A percentile compares a stretch with the other conserved stretches of the same genome.
phyloP scores from a whole-genome alignment of 2,329 filamentous ascomycete genomes.

The Leptographium wingfieldii region DNA sequence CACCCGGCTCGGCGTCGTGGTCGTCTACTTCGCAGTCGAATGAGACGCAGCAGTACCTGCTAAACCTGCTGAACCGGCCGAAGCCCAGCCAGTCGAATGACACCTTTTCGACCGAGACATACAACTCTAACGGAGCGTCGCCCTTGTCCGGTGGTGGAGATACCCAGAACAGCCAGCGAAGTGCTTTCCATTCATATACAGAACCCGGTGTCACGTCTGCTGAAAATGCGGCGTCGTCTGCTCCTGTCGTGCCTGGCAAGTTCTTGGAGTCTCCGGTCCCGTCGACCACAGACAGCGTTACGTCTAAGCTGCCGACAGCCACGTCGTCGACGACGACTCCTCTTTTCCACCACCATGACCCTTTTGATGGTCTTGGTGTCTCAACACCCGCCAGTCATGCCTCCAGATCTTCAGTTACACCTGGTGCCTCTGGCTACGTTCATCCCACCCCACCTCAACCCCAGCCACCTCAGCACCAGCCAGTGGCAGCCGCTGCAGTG shows the following conservation, averaged over 20 bases:
- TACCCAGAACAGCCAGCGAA: conserved; percentile 15
- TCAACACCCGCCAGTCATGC: conserved; percentile 29
- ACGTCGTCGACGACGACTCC: conserved; percentile 14
- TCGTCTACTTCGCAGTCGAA: conserved; percentile 40
- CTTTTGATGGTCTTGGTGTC: conserved; percentile 27
- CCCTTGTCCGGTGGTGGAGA: conserved; percentile 28
- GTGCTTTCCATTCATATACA: not conserved
- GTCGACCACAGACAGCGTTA: not conserved
- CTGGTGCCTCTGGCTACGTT: conserved; percentile 17
- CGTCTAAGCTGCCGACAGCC: conserved; percentile 12
- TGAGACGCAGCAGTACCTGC: conserved; percentile 72
- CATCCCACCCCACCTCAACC: conserved; percentile 16
- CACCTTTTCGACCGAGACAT: conserved; percentile 24
- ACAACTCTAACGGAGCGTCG: conserved; percentile 30
- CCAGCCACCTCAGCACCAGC: conserved; percentile 16
- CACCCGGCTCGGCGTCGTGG: conserved; percentile 23
- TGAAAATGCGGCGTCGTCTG: not conserved
- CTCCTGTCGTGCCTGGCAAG: not conserved
- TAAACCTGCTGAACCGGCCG: conserved; percentile 60
- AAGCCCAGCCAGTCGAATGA: conserved; percentile 3
- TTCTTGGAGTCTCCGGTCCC: not conserved
- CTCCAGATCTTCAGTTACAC: conserved; percentile 25
- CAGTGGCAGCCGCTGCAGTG: conserved; percentile 22
- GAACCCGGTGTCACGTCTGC: not conserved
- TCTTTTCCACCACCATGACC: conserved; percentile 25